Conservation (phyloP, 1,139 yeast genomes). For the Suhomyces maxii region DNA sequence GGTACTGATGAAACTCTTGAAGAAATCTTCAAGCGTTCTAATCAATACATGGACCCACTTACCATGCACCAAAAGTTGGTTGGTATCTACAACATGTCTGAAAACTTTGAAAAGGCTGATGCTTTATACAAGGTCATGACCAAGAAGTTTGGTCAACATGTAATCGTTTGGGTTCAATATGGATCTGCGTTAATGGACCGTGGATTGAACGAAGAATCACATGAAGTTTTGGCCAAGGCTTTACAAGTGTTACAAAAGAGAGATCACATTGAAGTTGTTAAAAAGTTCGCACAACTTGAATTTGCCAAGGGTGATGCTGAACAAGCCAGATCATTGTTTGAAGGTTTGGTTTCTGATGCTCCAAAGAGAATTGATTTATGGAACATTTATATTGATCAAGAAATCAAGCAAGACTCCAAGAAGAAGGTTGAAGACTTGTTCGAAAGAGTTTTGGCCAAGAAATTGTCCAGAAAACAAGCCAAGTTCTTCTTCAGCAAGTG, state of each 20-base stretch:
- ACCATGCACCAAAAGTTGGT: conserved; percentile 79
- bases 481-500: conserved; percentile 93
- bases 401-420: conserved; percentile 61
- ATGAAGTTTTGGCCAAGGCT: conserved; percentile 69
- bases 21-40: conserved; percentile 75
- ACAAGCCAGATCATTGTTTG: conserved; percentile 92
- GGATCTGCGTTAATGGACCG: conserved; percentile 74
- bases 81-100: conserved; percentile 72
- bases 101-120: conserved; percentile 69
- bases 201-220: conserved; percentile 58
- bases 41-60: conserved; percentile 88
- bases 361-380: conserved; percentile 92
- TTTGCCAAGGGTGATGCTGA: conserved; percentile 85
- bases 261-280: conserved; percentile 76
- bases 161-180: conserved; percentile 75
- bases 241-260: conserved; percentile 71
- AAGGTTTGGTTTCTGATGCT: conserved; percentile 85
- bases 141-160: conserved; percentile 78
- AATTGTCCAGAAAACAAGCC: conserved; percentile 86
- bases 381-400: conserved; percentile 94
- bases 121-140: conserved; percentile 63
- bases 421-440: conserved; percentile 72
- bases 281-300: conserved; percentile 88
- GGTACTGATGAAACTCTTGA: conserved; percentile 84
- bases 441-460: conserved; percentile 71